Evolutionary conservation across 345 rosid genomes (phyloP).

Genomic region (Atalantia buxifolia): DNA sequence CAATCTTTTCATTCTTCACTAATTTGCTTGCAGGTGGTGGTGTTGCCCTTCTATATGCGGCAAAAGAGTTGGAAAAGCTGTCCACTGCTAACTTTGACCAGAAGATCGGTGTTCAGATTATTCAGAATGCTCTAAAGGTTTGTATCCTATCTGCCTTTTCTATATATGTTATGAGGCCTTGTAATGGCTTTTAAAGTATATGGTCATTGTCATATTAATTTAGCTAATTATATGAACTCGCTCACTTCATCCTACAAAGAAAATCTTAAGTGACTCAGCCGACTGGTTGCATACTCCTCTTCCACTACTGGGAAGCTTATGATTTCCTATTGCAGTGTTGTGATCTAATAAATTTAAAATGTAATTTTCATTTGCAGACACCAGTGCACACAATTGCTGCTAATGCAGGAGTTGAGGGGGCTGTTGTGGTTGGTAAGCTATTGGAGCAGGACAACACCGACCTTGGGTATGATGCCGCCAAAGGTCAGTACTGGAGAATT

Average conservation of each 20-base stretch:
- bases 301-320: too few species aligned
- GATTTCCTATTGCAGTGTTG: too few species aligned
- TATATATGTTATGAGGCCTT: not conserved
- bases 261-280: too few species aligned
- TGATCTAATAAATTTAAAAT: not conserved
- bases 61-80: conserved; percentile 82
- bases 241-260: too few species aligned
- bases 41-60: conserved; percentile 87
- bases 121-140: conserved; percentile 96
- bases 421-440: conserved; percentile 91
- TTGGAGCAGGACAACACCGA: conserved; percentile 83
- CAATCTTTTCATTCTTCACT: not conserved
- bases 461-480: conserved; percentile 95
- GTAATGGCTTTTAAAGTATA: not conserved
- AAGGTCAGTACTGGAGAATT: conserved; percentile 50
- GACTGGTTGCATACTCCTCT: too few species aligned
- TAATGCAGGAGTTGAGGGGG: conserved; percentile 96
- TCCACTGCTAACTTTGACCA: conserved; percentile 88
- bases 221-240: not conserved
- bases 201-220: not conserved
- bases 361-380: conserved; percentile 40
- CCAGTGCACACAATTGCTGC: conserved; percentile 83
- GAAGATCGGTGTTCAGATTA: conserved; percentile 90
- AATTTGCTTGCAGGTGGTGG: conserved; percentile 71
- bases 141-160: conserved; percentile 5